Evolutionary conservation across 108 stramenopile genomes (phyloP), one percentile per base, ranked within the genome.

Genomic region (Cyclotella cryptica): DNA sequence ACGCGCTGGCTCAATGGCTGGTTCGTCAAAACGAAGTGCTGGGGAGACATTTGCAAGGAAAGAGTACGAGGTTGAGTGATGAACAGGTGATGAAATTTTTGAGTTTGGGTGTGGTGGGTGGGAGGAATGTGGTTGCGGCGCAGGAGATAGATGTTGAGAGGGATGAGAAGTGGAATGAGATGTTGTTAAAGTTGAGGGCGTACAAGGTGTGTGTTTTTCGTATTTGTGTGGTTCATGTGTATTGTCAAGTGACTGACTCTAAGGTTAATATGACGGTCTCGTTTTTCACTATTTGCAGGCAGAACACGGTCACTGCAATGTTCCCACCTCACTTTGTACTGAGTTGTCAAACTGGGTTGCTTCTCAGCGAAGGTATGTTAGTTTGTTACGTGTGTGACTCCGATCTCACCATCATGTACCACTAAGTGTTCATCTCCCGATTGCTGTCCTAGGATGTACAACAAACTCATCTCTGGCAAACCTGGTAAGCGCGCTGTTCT

Each of bases 261-360:
- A 5, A 5, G 8, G 17, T 0, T 26, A 62, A 21, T 21, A 12
- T 55, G 35, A 35, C 49, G 3, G 49, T 27, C 45, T 5, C 5
- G 17, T 27, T 11, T 44, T 42, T 71, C 22, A 10, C 22, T 59
- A 40, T 35, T 26, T 59, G 5, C 69, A 75, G 74, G 66, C 57
- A 13, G 71, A 83, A 65, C 57, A 81, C 35, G 81, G 84, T 14
- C 71, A 85, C 57, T 85, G 84, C 71, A 82, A 85, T 46, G 75
- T 81, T 21, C 77, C 76, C 19, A 81, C 71, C 24, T 74, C 72
- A 24, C 30, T 12, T 12, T 69, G 75, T 40, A 84, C 63, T 41
- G 74, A 79, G 14, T 65, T 79, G 21, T 43, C 73, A 21, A 67
- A 74, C 26, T 81, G 80, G 80, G 80, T 81, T 27, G 80, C 80